These are phyloP conservation scores for Usnea hakonensis DNA, from an alignment of 495 filamentous ascomycete species.

Conservation along the genomic window DNA sequence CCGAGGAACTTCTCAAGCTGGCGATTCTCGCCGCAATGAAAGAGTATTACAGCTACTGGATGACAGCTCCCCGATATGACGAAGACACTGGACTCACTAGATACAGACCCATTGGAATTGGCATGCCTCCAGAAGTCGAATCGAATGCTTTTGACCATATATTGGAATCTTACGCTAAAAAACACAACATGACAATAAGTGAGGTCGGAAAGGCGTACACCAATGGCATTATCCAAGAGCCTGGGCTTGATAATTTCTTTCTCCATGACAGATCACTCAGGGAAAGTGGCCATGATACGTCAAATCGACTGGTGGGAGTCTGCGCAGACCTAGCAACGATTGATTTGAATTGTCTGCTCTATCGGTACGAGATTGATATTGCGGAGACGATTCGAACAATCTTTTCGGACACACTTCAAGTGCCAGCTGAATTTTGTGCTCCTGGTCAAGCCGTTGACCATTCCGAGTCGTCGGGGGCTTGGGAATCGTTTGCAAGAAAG, in stretches of 20 bases:
- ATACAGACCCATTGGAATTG: slow-evolving; percentile 73
- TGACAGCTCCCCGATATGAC: slow-evolving; percentile 69
- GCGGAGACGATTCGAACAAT: slow-evolving; percentile 68
- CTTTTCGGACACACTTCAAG: slow-evolving; percentile 69
- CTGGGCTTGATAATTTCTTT: slow-evolving; percentile 89
- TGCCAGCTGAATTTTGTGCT: slow-evolving; percentile 72
- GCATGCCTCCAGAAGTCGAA: slow-evolving; percentile 92
- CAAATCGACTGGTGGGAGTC: slow-evolving; percentile 81
- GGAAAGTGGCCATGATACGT: slow-evolving; percentile 95
- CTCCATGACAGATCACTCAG: slow-evolving; percentile 89
- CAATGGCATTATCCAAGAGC: slow-evolving; percentile 63
- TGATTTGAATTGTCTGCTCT: slow-evolving; percentile 86
- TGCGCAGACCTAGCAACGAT: slow-evolving; percentile 87
- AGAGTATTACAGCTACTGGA: slow-evolving; percentile 92
- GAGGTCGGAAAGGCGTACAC: slow-evolving; percentile 88
- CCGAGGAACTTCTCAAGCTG: slow-evolving; percentile 66
- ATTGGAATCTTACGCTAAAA: slow-evolving; percentile 76
- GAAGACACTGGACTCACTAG: slow-evolving; percentile 73
- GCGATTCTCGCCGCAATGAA: slow-evolving; percentile 89
- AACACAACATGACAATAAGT: slow-evolving; percentile 69
- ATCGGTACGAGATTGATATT: slow-evolving; percentile 94
- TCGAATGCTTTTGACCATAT: slow-evolving; percentile 81
- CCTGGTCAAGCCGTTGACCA: slow-evolving; percentile 47
- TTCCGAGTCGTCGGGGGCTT: slow-evolving; percentile 70
- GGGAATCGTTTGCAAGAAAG: slow-evolving; percentile 78